phyloP scores from a whole-genome alignment of 2,329 filamentous ascomycete species.

The Penicillium brasilianum region DNA sequence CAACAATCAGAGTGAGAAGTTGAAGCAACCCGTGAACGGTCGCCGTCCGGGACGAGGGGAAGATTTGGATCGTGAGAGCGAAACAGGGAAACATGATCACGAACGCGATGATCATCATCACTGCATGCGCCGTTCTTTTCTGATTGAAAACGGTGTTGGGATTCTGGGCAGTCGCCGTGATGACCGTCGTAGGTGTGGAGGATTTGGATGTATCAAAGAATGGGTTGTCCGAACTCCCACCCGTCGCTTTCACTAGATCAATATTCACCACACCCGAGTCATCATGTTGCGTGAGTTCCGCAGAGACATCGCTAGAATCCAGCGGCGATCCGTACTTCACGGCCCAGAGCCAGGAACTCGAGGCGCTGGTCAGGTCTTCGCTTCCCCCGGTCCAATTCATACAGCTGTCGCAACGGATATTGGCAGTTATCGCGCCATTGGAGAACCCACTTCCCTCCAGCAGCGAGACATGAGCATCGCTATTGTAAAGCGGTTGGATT shows the following conservation, averaged over 20 bases:
- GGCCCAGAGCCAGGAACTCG: slow-evolving; percentile 39
- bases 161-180: background rate
- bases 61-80: slow-evolving; percentile 40
- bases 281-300: slow-evolving; percentile 33
- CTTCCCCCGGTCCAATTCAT: slow-evolving; percentile 29
- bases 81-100: slow-evolving; percentile 46
- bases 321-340: slow-evolving; percentile 31
- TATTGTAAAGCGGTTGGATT: slow-evolving; percentile 54
- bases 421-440: slow-evolving; percentile 62
- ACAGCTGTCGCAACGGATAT: slow-evolving; percentile 52
- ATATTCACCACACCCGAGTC: slow-evolving; percentile 25
- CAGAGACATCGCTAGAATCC: slow-evolving; percentile 26
- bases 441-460: slow-evolving; percentile 64
- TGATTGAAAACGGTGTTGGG: slow-evolving; percentile 3
- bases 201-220: slow-evolving; percentile 21
- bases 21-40: slow-evolving; percentile 54
- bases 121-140: slow-evolving; percentile 30
- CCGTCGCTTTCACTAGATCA: slow-evolving; percentile 30
- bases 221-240: slow-evolving; percentile 25
- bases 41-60: slow-evolving; percentile 49
- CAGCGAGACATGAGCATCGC: slow-evolving; percentile 55
- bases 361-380: slow-evolving; percentile 23
- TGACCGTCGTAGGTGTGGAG: background rate
- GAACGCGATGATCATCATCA: slow-evolving; percentile 48
- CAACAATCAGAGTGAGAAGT: slow-evolving; percentile 53